Conservation (phyloP, 2,329 filamentous ascomycete genomes). For the Penicillium sp. region DNA sequence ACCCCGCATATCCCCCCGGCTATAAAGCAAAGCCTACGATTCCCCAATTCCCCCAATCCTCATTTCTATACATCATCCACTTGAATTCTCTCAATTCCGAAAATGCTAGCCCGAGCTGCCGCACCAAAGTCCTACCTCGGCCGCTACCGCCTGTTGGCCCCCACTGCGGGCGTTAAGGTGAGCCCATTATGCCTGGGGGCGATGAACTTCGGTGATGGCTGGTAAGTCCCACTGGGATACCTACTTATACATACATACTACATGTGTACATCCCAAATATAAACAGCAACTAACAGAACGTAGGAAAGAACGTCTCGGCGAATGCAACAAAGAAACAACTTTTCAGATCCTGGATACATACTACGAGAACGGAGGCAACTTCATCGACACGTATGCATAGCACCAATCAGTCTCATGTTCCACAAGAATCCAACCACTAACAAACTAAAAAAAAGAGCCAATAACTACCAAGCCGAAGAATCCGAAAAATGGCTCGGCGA, state of each 20-base stretch:
- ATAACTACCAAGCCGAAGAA: constrained; percentile 44
- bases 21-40: not conserved
- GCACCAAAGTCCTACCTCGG: constrained; percentile 35
- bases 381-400: constrained; percentile 41
- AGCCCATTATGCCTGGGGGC: constrained; percentile 47
- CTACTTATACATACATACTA: not conserved
- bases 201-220: constrained; percentile 49
- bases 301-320: constrained; percentile 27
- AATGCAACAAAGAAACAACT: constrained; percentile 41
- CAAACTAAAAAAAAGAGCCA: constrained; percentile 25
- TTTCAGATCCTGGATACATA: constrained; percentile 47
- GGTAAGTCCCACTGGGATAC: constrained; percentile 22
- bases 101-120: constrained; percentile 8
- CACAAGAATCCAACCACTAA: not conserved
- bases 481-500: constrained; percentile 47
- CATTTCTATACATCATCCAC: not conserved
- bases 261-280: not conserved
- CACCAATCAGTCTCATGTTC: not conserved
- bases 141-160: constrained; percentile 46
- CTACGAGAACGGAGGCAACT: constrained; percentile 45
- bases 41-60: not conserved
- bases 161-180: constrained; percentile 45
- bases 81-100: not conserved
- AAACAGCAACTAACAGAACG: not conserved
- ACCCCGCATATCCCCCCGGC: not conserved